A percentile compares a stretch with the other conserved stretches of the same genome.
phyloP scores from a whole-genome alignment of 768 basidiomycete genomes.

The Mycena sanguinolenta region DNA sequence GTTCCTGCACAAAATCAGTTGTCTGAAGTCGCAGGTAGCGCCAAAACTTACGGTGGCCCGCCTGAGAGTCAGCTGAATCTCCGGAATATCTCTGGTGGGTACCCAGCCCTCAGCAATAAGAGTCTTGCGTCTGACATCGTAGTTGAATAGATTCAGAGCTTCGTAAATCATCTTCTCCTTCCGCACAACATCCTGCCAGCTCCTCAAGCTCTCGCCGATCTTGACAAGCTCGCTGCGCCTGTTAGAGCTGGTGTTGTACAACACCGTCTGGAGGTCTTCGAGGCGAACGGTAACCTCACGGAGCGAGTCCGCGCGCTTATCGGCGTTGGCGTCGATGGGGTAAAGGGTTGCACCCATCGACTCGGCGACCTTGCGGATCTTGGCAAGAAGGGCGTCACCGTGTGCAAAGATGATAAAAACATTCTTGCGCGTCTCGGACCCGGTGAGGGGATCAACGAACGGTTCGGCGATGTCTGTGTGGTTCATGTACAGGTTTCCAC shows the following conservation, averaged over 20 bases:
- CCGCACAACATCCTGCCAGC: conserved; percentile 94
- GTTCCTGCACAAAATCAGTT: conserved; percentile 64
- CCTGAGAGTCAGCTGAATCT: conserved; percentile 88
- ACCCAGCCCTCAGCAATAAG: conserved; percentile 98
- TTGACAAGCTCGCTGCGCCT: conserved; percentile 86
- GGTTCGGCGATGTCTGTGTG: conserved; percentile 94
- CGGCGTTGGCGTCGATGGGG: conserved; percentile 94
- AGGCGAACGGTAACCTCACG: conserved; percentile 89
- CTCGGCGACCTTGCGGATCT: conserved; percentile 98
- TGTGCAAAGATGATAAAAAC: conserved; percentile 99
- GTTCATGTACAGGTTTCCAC: conserved; percentile 99
- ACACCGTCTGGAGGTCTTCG: conserved; percentile 90
- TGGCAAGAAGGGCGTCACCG: conserved; percentile 90
- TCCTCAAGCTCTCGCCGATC: conserved; percentile 86
- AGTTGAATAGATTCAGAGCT: conserved; percentile 95
- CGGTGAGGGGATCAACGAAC: conserved; percentile 89
- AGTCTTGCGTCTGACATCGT: conserved; percentile 93
- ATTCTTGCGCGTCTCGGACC: conserved; percentile 91
- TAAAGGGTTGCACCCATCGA: conserved; percentile 99
- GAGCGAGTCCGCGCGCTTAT: conserved; percentile 91
- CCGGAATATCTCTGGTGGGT: conserved; percentile 90
- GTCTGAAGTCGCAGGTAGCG: not conserved
- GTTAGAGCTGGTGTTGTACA: conserved; percentile 90
- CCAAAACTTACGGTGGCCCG: conserved; percentile 81
- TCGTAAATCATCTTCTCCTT: conserved; percentile 98